phyloP scores from a whole-genome alignment of 768 basidiomycete genomes.

The Termitomyces sp. region DNA sequence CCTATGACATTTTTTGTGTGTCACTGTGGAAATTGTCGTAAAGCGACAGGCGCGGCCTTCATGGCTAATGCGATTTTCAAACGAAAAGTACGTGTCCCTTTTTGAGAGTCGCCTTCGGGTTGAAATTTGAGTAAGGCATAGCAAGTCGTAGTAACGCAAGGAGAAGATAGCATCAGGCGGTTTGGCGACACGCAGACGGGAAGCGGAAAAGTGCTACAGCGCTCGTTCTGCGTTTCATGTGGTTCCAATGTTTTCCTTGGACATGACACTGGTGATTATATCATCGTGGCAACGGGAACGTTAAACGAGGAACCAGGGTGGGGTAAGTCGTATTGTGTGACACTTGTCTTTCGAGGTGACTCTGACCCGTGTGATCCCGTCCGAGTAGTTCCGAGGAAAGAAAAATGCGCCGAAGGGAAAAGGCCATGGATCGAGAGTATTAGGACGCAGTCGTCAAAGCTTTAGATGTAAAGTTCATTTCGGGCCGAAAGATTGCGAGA shows the following conservation, averaged over 20 bases:
- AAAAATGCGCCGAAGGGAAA: conserved; percentile 7
- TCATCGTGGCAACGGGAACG: conserved; percentile 14
- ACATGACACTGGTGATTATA: conserved; percentile 7
- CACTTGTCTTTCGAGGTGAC: neutral
- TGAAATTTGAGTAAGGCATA: conserved; percentile 6
- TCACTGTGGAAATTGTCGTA: conserved; percentile 43
- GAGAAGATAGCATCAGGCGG: conserved; percentile 25
- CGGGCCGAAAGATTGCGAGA: neutral
- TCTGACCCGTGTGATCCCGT: neutral
- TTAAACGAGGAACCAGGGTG: conserved; percentile 14
- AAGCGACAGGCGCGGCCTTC: conserved; percentile 40
- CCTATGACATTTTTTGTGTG: conserved; percentile 39
- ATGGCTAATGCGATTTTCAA: conserved; percentile 38
- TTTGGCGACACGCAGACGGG: conserved; percentile 30
- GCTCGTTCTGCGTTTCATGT: conserved; percentile 35
- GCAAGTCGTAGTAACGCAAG: conserved; percentile 28
- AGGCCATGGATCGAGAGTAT: conserved; percentile 17
- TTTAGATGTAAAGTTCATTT: neutral
- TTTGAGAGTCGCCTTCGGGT: neutral
- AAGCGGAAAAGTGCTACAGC: conserved; percentile 28
- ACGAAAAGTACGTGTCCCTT: conserved; percentile 26
- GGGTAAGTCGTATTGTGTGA: conserved; percentile 9
- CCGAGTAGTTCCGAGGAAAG: conserved; percentile 9
- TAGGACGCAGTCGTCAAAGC: conserved; percentile 6
- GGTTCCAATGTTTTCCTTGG: conserved; percentile 34